A percentile compares a stretch with the other conserved stretches of the same genome.
phyloP scores from a whole-genome alignment of 2,329 filamentous ascomycete species.

The Xylaria sp. region DNA sequence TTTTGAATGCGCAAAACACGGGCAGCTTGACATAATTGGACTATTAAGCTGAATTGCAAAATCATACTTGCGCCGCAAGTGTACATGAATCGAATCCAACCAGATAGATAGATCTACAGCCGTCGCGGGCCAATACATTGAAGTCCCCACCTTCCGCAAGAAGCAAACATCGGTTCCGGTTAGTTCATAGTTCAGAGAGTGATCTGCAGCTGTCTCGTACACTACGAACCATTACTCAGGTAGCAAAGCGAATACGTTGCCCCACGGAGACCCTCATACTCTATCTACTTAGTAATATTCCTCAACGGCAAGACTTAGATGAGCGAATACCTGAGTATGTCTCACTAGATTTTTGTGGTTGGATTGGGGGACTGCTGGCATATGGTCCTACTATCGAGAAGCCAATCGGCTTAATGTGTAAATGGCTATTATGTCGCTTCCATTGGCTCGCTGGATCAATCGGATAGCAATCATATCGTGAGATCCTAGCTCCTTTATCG shows the following conservation, averaged over 20 bases:
- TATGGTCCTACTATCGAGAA: not conserved
- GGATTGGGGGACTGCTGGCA: not conserved
- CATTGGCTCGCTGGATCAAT: not conserved
- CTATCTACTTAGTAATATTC: not conserved
- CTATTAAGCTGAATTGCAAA: not conserved
- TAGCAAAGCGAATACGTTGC: conserved; percentile 16
- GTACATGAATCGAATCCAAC: too few relatives aligned
- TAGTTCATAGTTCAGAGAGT: not conserved
- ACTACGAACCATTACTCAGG: not conserved
- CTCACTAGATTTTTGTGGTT: too few relatives aligned
- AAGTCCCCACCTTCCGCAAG: conserved; percentile 31
- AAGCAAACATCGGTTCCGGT: conserved; percentile 26
- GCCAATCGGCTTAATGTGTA: not conserved
- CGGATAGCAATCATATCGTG: conserved; percentile 1
- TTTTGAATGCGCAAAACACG: not conserved
- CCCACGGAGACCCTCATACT: not conserved
- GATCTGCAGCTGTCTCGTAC: not conserved
- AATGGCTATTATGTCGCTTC: not conserved
- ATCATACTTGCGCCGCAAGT: too few relatives aligned
- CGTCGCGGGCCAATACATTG: conserved; percentile 14
- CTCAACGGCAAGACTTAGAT: not conserved
- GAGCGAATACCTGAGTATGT: too few relatives aligned
- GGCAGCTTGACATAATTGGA: too few relatives aligned
- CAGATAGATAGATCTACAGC: too few relatives aligned
- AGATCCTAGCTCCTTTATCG: conserved; percentile 1